Percentiles rank a stretch among this genome's conserved stretches.
Conservation (phyloP, 192 early-diverging fungal species). For the Thoreauomyces humboldtii region DNA sequence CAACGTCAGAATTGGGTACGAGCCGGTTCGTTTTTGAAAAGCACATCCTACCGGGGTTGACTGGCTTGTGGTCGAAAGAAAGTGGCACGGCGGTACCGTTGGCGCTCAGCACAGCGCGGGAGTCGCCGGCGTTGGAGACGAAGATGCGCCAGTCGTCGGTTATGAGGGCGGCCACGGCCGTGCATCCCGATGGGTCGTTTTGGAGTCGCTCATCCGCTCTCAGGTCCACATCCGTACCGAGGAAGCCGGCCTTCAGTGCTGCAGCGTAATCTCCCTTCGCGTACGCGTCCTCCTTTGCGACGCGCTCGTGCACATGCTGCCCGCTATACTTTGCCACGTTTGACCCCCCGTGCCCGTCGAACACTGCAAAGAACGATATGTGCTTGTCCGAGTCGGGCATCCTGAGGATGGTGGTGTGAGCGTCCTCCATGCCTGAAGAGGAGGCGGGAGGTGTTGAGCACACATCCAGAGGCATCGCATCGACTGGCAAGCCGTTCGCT, state of each 20-base stretch:
- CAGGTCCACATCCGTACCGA: conserved; percentile 76
- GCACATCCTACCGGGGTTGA: conserved; percentile 63
- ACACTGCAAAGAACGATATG: conserved; percentile 91
- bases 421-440: conserved; percentile 89
- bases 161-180: conserved; percentile 84
- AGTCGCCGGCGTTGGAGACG: conserved; percentile 96
- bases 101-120: conserved; percentile 80
- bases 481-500: too few species aligned
- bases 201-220: conserved; percentile 52
- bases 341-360: conserved; percentile 90
- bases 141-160: conserved; percentile 77
- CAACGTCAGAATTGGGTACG: too few species aligned
- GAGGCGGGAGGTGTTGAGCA: not conserved
- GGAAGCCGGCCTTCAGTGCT: conserved; percentile 82
- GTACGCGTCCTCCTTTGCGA: conserved; percentile 65
- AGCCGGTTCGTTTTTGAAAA: too few species aligned
- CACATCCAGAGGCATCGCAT: too few species aligned
- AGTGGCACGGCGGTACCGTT: conserved; percentile 75
- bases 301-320: conserved; percentile 67
- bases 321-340: conserved; percentile 85
- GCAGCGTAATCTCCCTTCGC: conserved; percentile 62
- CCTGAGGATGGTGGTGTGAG: conserved; percentile 83
- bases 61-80: conserved; percentile 95
- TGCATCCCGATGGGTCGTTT: conserved; percentile 91
- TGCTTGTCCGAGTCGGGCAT: conserved; percentile 43